These are phyloP conservation scores for Coriolopsis trogii DNA, from an alignment of 1,284 basidiomycete species.

Conservation along the genomic window DNA sequence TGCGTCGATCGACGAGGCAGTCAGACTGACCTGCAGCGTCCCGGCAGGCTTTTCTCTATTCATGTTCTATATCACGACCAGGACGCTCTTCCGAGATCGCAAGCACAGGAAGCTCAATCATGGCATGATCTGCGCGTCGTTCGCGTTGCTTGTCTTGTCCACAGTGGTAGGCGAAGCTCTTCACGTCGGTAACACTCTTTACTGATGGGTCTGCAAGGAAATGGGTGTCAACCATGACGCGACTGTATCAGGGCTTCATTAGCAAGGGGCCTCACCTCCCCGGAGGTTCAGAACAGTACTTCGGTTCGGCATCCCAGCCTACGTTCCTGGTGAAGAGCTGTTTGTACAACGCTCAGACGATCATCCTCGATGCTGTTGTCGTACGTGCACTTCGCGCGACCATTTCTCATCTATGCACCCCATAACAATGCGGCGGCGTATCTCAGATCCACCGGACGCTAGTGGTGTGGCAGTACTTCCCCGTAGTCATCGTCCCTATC, in stretches of 20 bases:
- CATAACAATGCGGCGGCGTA: no score
- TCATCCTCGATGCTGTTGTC: constrained; percentile 37
- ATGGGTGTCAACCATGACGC: constrained; percentile 24
- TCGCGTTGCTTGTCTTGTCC: constrained; percentile 23
- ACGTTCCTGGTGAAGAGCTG: constrained; percentile 32
- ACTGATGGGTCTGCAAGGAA: constrained; percentile 18
- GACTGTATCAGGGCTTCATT: constrained; percentile 25
- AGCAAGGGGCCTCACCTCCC: constrained; percentile 8
- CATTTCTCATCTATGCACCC: no score
- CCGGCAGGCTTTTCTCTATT: constrained; percentile 28
- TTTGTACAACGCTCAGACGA: constrained; percentile 36
- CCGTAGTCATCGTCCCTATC: constrained; percentile 26
- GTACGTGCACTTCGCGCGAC: constrained; percentile 31
- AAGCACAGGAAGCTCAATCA: constrained; percentile 16
- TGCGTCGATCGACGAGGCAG: background rate
- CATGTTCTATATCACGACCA: constrained; percentile 28
- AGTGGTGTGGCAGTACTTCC: constrained; percentile 30
- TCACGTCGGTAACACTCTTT: no score
- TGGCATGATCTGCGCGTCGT: constrained; percentile 9
- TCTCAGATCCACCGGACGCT: constrained; percentile 34
- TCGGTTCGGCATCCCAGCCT: constrained; percentile 27
- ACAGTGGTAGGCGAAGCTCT: constrained; percentile 23
- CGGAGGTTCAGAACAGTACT: constrained; percentile 23
- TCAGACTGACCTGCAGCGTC: no score
- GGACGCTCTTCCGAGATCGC: constrained; percentile 25